Percentiles rank a stretch among this genome's conserved stretches.
Evolutionary conservation across 1,139 yeast species (phyloP).

Genomic region (Saccharomyces pastorianus): DNA sequence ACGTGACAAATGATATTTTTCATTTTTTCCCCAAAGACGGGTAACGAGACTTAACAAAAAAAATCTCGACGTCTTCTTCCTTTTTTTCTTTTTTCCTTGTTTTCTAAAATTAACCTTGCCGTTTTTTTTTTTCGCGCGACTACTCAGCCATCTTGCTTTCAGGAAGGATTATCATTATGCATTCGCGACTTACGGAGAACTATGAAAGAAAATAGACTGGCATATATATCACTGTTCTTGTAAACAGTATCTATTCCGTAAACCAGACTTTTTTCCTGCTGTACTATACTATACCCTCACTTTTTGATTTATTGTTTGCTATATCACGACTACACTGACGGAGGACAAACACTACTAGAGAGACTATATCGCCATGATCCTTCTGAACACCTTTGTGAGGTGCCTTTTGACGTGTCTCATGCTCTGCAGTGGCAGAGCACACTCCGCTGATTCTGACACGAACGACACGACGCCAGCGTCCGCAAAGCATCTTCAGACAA

Average conservation of each 20-base stretch:
- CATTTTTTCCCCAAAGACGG: no score
- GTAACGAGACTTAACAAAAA: no score
- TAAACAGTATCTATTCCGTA: not conserved
- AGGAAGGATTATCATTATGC: not conserved
- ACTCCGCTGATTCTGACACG: not conserved
- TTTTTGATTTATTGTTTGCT: not conserved
- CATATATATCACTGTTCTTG: not conserved
- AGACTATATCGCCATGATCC: not conserved
- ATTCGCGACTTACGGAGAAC: not conserved
- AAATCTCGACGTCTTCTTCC: no score
- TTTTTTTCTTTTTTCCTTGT: not conserved
- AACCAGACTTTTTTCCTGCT: not conserved
- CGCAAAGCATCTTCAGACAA: constrained; percentile 35
- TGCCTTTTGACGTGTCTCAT: not conserved
- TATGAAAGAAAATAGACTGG: not conserved
- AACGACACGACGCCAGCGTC: constrained; percentile 1
- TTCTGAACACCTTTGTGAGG: constrained; percentile 1
- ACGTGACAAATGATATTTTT: no score
- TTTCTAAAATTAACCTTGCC: not conserved
- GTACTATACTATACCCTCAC: not conserved
- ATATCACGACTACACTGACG: not conserved
- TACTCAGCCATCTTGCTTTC: not conserved
- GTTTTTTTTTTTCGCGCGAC: not conserved
- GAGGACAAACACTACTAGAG: not conserved
- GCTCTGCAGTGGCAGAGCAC: not conserved